Evolutionary conservation across 1,284 basidiomycete genomes (phyloP), one percentile per base, ranked within the genome.

Genomic region (Cystobasidiaceae sp.): DNA sequence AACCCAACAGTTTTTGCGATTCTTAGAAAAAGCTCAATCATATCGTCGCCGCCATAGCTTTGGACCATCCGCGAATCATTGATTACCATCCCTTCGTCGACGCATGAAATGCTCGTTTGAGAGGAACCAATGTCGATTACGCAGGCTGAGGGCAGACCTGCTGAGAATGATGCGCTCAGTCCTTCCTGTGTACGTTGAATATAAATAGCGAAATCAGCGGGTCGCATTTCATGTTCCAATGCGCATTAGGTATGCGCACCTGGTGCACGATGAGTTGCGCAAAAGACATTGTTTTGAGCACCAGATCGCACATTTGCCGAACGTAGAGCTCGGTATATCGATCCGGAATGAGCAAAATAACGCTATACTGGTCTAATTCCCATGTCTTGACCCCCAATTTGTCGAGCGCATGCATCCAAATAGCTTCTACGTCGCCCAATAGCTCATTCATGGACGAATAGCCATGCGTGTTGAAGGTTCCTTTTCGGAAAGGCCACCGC

Each of bases 41-140:
- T 86, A 77, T 97, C 93, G 75, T 93, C 87, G 2, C 94, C 93
- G 28, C 92, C 94, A 76, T 93, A 89, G 68, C 86, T 86, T 45
- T 98, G 81, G 30, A 83, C 81, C 78, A 97, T 86, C 67, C 91
- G 92, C 68, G 39, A 33, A 17, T 98, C 96, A 2, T 87, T 77
- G 27, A 93, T 79, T 15, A 98, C 84, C 54, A 94, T 77, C 0
- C 96, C 96, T 74, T 99, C 96, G 70, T 98, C 96, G 6, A 98
- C 89, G 74, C 94, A 97, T 0, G 93, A 86, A 56, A 99, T 85
- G 69, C 85, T 90, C 2, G 89, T 93, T 68, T 83, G 85, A 25
- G 82, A 83, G 5, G 93, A 88, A 9, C 96, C 96, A 60, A 98
- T 86, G 75, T 98, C 92, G 34, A 98, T 89, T 2, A 99, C 90